Evolutionary conservation across 2,329 filamentous ascomycete genomes (phyloP), one percentile per base, ranked within the genome.

Genomic region (Nemania abortiva): DNA sequence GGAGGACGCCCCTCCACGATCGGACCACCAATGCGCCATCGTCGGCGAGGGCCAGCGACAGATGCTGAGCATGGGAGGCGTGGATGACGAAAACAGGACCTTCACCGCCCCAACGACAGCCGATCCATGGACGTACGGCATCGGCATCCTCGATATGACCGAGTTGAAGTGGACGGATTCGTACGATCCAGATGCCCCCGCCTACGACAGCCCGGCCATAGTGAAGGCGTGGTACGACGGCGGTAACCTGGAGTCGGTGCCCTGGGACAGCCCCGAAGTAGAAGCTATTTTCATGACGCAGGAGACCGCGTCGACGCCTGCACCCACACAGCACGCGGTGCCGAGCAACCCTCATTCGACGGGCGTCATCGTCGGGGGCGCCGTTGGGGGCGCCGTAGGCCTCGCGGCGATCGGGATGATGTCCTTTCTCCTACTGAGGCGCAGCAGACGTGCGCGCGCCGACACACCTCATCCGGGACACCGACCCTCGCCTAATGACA

Each of bases 61-160:
- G 68, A 80, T 84, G 81, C 63, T 84, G 1, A 78, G 77, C 20
- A 70, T 81, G 10, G 82, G 82, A 22, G 82, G 82, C 6, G 71
- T 74, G 7, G 76, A 80, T 49, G 74, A 73, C 24, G 73, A 70
- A 37, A 69, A 71, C 20, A 70, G 68, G 2, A 74, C 71, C 22
- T 73, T 70, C 11, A 71, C 72, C 11, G 68, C 71, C 7, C 64
- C 75, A 31, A 68, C 64, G 6, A 77, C 77, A 10, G 65, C 72
- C 11, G 81, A 82, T 57, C 77, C 77, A 0, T 82, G 79, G 79
- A 66, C 70, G 4, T 77, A 79, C 42, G 79, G 80, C 0, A 72
- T 84, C 20, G 80, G 82, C 2, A 74, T 84, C 9, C 81, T 82
- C 68, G 81, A 83, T 60, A 77, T 84, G 78, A 79, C 77, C 2